These are phyloP conservation scores for Suillus subaureus DNA, from an alignment of 768 basidiomycete genomes.

Conservation along the genomic window DNA sequence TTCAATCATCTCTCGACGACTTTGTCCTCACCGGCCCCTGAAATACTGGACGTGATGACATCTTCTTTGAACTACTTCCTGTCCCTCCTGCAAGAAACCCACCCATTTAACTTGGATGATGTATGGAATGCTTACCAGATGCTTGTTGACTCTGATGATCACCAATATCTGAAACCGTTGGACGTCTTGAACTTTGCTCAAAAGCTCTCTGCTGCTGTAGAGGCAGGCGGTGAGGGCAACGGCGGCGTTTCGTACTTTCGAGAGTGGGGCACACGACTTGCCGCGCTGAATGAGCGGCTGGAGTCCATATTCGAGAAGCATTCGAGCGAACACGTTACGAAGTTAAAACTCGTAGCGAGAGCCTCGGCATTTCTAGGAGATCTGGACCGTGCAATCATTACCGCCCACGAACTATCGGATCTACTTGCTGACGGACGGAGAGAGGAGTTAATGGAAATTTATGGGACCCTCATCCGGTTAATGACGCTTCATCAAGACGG, in stretches of 20 bases:
- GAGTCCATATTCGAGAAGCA: slow-evolving; percentile 23
- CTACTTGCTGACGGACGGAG: slow-evolving; percentile 24
- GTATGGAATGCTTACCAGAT: slow-evolving; percentile 44
- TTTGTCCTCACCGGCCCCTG: slow-evolving; percentile 3
- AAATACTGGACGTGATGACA: slow-evolving; percentile 11
- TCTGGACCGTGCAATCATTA: slow-evolving; percentile 34
- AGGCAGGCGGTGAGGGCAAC: slow-evolving; percentile 17
- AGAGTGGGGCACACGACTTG: slow-evolving; percentile 41
- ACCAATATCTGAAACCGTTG: slow-evolving; percentile 10
- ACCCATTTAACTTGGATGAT: slow-evolving; percentile 36
- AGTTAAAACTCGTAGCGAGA: slow-evolving; percentile 34
- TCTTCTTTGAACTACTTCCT: slow-evolving; percentile 16
- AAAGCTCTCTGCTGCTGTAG: slow-evolving; percentile 19
- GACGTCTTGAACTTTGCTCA: slow-evolving; percentile 32
- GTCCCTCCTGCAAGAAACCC: slow-evolving; percentile 19
- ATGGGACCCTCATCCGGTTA: slow-evolving; percentile 41
- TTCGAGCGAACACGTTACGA: slow-evolving; percentile 21
- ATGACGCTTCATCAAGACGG: slow-evolving; percentile 36
- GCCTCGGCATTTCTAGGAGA: slow-evolving; percentile 40
- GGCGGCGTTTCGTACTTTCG: slow-evolving; percentile 26
- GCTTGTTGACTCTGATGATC: background rate
- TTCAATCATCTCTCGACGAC: slow-evolving; percentile 15
- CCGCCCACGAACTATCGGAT: slow-evolving; percentile 28
- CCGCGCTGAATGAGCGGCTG: slow-evolving; percentile 32
- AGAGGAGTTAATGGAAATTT: slow-evolving; percentile 31